Evolutionary conservation across 2,329 filamentous ascomycete species (phyloP).

Genomic region (Tolypocladium inflatum): DNA sequence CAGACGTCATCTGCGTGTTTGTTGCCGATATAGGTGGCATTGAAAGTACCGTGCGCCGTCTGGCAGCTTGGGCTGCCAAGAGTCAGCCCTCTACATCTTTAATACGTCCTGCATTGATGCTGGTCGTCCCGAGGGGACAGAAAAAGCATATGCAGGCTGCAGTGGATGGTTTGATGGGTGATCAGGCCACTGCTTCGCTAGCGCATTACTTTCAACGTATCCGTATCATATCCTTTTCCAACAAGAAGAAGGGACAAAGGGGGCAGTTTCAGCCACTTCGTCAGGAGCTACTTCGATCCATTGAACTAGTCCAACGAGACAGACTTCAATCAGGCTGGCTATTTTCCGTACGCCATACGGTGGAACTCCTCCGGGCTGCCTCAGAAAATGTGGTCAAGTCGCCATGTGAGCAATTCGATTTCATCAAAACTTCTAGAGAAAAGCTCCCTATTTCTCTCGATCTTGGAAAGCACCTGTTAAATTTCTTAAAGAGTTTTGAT

Average conservation of each 20-base stretch:
- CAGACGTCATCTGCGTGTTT: constrained; percentile 3
- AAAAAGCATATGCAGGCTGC: neutral
- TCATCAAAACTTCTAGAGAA: neutral
- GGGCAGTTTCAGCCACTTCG: neutral
- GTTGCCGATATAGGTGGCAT: constrained; percentile 2
- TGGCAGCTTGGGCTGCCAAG: neutral
- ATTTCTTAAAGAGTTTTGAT: neutral
- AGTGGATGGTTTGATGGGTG: neutral
- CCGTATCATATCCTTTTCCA: neutral
- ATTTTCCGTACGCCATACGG: constrained; percentile 1
- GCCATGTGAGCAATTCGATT: neutral
- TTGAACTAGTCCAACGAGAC: neutral
- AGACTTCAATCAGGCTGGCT: neutral
- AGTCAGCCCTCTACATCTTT: neutral
- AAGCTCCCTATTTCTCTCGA: neutral
- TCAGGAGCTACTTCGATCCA: neutral
- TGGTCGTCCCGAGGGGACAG: neutral
- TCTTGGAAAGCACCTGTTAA: neutral
- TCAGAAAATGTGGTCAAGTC: neutral
- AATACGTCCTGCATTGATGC: neutral
- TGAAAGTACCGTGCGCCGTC: neutral
- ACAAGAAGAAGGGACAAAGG: neutral
- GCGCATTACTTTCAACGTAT: neutral
- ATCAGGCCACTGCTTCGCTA: neutral
- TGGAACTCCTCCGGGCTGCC: neutral